Evolutionary conservation across 2,329 filamentous ascomycete species (phyloP).

Genomic region (Talaromyces sp.): DNA sequence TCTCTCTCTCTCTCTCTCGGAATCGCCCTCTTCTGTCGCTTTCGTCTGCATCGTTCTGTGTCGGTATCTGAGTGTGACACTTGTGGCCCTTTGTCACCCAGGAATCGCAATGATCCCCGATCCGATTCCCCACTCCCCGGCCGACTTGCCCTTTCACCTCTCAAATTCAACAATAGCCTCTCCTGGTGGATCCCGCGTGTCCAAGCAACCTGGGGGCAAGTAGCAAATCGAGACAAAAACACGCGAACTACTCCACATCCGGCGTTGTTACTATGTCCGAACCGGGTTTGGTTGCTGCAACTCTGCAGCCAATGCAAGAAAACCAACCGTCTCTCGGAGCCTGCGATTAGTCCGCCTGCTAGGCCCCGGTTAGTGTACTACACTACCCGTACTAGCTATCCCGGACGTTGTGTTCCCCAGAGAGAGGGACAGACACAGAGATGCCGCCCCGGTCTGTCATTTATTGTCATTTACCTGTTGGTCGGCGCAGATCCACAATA

Average conservation of each 20-base stretch:
- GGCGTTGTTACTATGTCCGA: not conserved
- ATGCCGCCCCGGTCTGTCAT: not conserved
- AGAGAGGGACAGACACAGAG: not conserved
- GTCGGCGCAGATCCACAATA: not conserved
- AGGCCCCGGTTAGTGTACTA: not conserved
- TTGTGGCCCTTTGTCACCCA: not conserved
- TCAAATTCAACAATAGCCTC: not conserved
- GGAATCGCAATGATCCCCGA: not conserved
- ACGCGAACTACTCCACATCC: conserved; percentile 13
- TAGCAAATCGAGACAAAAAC: not conserved
- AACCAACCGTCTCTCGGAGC: not conserved
- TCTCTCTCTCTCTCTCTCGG: not conserved
- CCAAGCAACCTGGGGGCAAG: not conserved
- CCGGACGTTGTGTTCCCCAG: not conserved
- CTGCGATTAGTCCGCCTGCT: not conserved
- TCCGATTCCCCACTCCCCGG: not conserved
- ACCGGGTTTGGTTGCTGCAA: not conserved
- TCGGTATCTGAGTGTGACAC: not conserved
- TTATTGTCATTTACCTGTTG: not conserved
- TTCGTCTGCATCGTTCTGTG: not conserved
- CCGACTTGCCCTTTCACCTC: not conserved
- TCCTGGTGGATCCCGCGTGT: not conserved
- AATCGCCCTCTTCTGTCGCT: too few relatives aligned
- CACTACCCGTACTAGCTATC: conserved; percentile 1
- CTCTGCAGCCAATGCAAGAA: not conserved